Base-by-base conservation (phyloP, 164 flowering plant species). In the Nymphaea colorata region DNA sequence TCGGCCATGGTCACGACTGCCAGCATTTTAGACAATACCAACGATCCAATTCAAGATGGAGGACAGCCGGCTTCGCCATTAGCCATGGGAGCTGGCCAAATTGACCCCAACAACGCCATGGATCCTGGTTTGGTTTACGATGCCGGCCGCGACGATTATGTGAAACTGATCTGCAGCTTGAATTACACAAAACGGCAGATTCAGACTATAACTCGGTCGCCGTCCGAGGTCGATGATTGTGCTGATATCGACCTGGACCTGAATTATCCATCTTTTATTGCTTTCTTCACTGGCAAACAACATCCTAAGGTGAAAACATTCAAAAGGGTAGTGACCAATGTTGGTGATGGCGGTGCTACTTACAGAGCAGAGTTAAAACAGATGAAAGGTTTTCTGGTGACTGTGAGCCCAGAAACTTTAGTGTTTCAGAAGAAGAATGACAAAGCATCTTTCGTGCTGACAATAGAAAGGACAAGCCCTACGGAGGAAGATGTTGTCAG, bases 1-100 rank as follows among this genome's bases (percentile, higher is more conserved):
- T 90, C 93, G 2, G 87, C 96, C 70, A 76, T 86, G 75, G 84
- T 88, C 89, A 88, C 92, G 10, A 85, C 92, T 1, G 75, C 92
- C 0, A 60, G 78, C 60, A 2, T 42, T 2, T 4, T 70, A 12
- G 90, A 88, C 66, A 83, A 85, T 69, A 78, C 85, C 0, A 6
- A 12, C 1, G 68, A 43, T 4, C 81, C 84, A 8, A 88, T 86
- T 59, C 68, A 42, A 68, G 85, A 82, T 67, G 45, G 57, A 0
- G 85, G 82, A 2, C 3, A 15, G 10, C 44, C 77, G 0, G 90
- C 92, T 1, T 79, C 44, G 57, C 92, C 97, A 5, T 61, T 85
- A 12, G 94, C 74, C 59, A 80, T 84, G 76, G 96, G 92, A 25
- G 67, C 92, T 0, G 94, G 96, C 7, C 90, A 87, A 5, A 65